These are phyloP conservation scores for Rhododendron vialii DNA, from an alignment of 148 eudicot genomes.

Conservation along the genomic window DNA sequence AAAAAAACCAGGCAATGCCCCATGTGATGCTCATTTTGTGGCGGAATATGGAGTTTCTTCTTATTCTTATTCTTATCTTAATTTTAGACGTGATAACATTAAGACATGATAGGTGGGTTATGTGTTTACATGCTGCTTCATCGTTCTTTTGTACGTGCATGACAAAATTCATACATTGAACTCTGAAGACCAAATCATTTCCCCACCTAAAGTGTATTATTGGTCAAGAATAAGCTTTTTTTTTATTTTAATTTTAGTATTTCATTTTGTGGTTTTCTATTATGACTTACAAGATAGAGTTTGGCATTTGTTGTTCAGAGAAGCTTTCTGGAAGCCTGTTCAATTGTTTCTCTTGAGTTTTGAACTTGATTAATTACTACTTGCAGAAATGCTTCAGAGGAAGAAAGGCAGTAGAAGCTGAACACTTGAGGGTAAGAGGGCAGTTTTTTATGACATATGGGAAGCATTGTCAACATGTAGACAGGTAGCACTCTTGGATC, in stretches of 20 bases:
- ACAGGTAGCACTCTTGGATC: conserved; percentile 46
- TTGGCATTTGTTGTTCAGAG: neutral
- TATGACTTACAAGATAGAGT: neutral
- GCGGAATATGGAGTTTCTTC: neutral
- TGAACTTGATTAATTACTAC: conserved; percentile 19
- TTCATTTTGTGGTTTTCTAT: neutral
- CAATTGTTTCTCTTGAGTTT: conserved; percentile 1
- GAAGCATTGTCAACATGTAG: conserved; percentile 54
- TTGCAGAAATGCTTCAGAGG: conserved; percentile 98
- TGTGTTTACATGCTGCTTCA: neutral
- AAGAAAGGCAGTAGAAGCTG: conserved; percentile 70
- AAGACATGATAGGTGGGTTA: neutral
- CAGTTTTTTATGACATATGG: conserved; percentile 69
- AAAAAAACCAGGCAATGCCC: neutral
- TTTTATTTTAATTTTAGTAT: neutral
- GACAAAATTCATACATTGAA: neutral
- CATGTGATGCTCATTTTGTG: neutral
- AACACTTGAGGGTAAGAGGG: conserved; percentile 58
- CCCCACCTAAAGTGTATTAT: neutral
- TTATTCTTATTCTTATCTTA: neutral
- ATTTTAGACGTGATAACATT: neutral
- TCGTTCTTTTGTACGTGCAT: neutral
- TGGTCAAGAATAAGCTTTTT: neutral
- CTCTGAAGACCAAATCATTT: neutral
- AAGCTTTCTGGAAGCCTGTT: neutral